phyloP scores from a whole-genome alignment of 208 protist genomes.

The Acanthamoeba royreba region DNA sequence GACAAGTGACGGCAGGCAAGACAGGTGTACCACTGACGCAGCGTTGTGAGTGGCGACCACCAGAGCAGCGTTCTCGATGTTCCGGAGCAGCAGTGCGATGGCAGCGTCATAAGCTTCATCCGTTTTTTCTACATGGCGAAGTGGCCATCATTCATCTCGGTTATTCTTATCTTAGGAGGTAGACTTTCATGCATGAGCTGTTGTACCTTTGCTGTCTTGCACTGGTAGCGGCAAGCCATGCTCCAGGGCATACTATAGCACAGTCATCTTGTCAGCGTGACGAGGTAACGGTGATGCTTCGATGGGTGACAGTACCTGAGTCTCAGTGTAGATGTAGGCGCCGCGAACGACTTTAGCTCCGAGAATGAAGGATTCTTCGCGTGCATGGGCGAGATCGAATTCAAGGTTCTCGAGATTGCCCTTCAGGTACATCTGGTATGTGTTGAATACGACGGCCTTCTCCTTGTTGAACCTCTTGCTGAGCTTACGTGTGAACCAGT shows the following conservation, averaged over 20 bases:
- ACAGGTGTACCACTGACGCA: neutral
- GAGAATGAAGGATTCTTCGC: neutral
- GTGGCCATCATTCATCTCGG: neutral
- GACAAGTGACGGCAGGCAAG: neutral
- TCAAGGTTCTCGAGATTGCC: neutral
- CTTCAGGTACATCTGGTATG: constrained; percentile 26
- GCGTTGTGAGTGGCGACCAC: constrained; percentile 11
- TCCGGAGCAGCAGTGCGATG: neutral
- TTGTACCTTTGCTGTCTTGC: neutral
- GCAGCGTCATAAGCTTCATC: neutral
- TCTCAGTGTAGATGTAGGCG: neutral
- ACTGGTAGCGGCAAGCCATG: neutral
- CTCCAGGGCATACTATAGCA: neutral
- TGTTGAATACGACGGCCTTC: neutral
- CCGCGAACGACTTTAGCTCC: constrained; percentile 12
- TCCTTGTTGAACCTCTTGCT: neutral
- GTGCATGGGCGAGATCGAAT: neutral
- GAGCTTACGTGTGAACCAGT: neutral
- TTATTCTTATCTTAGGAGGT: neutral
- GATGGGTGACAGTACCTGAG: neutral
- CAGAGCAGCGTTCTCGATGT: neutral
- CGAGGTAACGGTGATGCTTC: neutral
- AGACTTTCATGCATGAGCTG: too few relatives aligned
- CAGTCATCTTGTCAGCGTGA: neutral
- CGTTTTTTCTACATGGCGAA: neutral